Evolutionary conservation across 805 yeast species (phyloP).

Genomic region (Wickerhamiella brachini): DNA sequence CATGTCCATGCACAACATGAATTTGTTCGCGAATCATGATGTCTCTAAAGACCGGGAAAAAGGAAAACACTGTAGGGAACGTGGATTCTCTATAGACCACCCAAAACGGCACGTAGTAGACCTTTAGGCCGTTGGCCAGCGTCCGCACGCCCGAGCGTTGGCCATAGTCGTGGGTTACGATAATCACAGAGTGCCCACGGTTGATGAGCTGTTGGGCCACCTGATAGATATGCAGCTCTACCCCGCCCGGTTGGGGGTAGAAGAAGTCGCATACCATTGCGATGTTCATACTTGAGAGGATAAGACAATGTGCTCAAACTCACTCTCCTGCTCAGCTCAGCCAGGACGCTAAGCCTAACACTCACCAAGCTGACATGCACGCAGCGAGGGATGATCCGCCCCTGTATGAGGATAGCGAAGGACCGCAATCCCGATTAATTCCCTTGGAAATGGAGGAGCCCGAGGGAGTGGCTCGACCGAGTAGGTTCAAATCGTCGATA

Average conservation of each 20-base stretch:
- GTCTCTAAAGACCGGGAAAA: slow-evolving; percentile 73
- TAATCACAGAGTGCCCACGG: slow-evolving; percentile 72
- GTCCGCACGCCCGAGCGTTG: slow-evolving; percentile 70
- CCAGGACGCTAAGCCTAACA: no score
- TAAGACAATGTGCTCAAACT: no score
- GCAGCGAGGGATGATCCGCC: slow-evolving; percentile 5
- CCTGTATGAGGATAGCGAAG: background rate
- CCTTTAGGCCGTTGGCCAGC: slow-evolving; percentile 81
- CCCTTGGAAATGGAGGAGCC: slow-evolving; percentile 36
- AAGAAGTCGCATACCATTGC: slow-evolving; percentile 90
- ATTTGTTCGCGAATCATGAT: slow-evolving; percentile 75
- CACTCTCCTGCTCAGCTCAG: background rate
- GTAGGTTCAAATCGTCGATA: slow-evolving; percentile 16
- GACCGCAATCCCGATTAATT: background rate
- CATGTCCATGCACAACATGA: slow-evolving; percentile 91
- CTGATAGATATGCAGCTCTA: slow-evolving; percentile 89
- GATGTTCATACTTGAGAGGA: slow-evolving; percentile 12
- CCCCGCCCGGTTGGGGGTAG: slow-evolving; percentile 98
- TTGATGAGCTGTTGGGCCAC: slow-evolving; percentile 63
- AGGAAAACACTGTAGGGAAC: slow-evolving; percentile 78
- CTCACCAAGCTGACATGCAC: background rate
- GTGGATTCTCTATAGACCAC: slow-evolving; percentile 75
- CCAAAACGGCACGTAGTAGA: slow-evolving; percentile 75
- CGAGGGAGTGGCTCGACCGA: slow-evolving; percentile 4
- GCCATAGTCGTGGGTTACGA: slow-evolving; percentile 81